These are phyloP conservation scores for Chlamydomonas incerta DNA, from an alignment of 139 green algal genomes.

Conservation along the genomic window DNA sequence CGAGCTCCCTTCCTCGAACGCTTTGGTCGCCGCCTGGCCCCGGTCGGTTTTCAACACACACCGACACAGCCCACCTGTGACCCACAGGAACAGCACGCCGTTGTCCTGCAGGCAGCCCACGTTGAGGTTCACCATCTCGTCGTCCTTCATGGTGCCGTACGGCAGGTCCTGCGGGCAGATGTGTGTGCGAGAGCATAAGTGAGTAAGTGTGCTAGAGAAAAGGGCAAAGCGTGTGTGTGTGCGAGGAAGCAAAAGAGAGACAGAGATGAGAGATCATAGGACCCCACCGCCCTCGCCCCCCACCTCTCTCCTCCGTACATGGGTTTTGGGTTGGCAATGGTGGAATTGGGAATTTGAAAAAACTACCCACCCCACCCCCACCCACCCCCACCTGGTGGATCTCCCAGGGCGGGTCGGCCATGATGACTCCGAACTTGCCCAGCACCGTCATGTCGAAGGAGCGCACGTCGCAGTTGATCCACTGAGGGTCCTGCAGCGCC, in stretches of 20 bases:
- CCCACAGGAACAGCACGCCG: constrained; percentile 91
- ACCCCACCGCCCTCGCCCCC: too few relatives aligned
- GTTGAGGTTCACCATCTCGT: constrained; percentile 84
- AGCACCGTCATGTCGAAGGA: constrained; percentile 84
- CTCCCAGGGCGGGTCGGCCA: constrained; percentile 90
- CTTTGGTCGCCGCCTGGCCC: too few relatives aligned
- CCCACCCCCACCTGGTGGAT: constrained; percentile 65
- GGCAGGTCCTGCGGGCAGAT: background rate
- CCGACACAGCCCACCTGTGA: constrained; percentile 83
- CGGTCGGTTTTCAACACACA: background rate
- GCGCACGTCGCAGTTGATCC: constrained; percentile 87
- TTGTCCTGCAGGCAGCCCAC: constrained; percentile 82
- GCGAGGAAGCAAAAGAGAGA: too few relatives aligned
- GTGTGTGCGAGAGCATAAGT: too few relatives aligned
- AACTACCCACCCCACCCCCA: background rate
- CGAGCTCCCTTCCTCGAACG: too few relatives aligned
- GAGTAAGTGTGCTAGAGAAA: too few relatives aligned
- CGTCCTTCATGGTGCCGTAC: constrained; percentile 55
- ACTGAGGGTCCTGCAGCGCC: constrained; percentile 79
- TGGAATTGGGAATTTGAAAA: too few relatives aligned
- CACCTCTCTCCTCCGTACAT: too few relatives aligned
- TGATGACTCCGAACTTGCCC: constrained; percentile 90
- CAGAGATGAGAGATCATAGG: too few relatives aligned
- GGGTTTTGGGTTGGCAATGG: too few relatives aligned
- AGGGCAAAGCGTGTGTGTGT: too few relatives aligned